These are phyloP conservation scores for Crithidia mellificae DNA, from an alignment of 208 protist species.

Conservation along the genomic window DNA sequence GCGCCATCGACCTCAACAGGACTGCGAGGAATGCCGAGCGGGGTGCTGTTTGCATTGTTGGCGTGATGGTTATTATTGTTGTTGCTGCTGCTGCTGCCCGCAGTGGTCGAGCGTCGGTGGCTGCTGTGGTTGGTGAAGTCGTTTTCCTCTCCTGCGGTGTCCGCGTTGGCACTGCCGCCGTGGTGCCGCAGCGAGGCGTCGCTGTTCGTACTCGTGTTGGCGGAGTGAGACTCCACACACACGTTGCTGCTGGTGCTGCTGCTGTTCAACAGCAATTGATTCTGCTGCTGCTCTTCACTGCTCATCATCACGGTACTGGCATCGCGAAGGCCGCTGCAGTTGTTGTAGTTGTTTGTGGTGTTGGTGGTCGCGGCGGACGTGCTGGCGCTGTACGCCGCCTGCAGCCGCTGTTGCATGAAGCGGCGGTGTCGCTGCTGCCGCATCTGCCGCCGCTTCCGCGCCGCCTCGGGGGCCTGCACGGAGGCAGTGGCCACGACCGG, in stretches of 20 bases:
- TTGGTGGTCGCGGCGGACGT: not conserved
- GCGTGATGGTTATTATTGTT: not conserved
- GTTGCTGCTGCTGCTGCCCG: slow-evolving; percentile 1
- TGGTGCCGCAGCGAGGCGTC: not conserved
- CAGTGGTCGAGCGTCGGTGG: no score
- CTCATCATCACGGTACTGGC: no score
- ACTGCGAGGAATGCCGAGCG: not conserved
- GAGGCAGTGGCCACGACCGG: slow-evolving; percentile 14
- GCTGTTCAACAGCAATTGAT: no score
- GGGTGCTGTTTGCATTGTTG: slow-evolving; percentile 7
- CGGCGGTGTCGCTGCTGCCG: slow-evolving; percentile 18
- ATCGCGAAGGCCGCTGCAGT: not conserved
- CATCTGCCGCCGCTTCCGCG: slow-evolving; percentile 17
- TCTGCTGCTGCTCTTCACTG: no score
- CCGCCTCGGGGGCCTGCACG: slow-evolving; percentile 22
- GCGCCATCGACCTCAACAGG: not conserved
- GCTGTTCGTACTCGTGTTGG: slow-evolving; percentile 4
- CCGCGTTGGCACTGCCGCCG: not conserved
- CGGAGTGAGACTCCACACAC: not conserved
- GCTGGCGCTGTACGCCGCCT: slow-evolving; percentile 8
- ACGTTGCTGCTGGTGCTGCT: no score
- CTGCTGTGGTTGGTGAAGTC: no score
- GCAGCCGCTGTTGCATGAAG: slow-evolving; percentile 11
- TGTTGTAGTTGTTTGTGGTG: not conserved
- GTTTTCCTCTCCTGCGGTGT: no score